phyloP scores from a whole-genome alignment of 164 flowering plant genomes.

The Stephania japonica region DNA sequence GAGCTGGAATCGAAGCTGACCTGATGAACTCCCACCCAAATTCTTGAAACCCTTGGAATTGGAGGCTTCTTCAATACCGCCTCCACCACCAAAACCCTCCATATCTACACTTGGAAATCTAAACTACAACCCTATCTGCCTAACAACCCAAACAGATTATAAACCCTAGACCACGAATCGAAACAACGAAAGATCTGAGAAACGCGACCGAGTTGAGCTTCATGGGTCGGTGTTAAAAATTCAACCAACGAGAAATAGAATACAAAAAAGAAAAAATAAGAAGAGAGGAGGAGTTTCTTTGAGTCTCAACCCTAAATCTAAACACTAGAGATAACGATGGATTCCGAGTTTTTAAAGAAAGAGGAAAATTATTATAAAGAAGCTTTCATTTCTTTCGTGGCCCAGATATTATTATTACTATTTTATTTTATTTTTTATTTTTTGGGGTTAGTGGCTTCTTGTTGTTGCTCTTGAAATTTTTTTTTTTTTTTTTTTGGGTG shows the following conservation, averaged over 20 bases:
- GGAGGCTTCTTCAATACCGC: constrained; percentile 17
- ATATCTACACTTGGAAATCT: constrained; percentile 5
- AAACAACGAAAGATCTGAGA: not conserved
- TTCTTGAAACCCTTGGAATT: constrained; percentile 20
- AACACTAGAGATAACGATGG: not conserved
- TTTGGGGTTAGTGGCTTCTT: too few species aligned
- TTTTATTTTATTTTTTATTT: too few species aligned
- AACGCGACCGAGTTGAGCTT: not conserved
- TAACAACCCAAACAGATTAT: not conserved
- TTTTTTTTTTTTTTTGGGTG: too few species aligned
- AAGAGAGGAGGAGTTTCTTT: not conserved
- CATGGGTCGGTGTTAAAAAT: not conserved
- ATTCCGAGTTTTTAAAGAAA: not conserved
- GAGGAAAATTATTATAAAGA: not conserved
- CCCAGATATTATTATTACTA: not conserved
- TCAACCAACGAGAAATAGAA: not conserved
- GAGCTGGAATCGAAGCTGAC: constrained; percentile 15
- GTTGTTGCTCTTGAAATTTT: too few species aligned
- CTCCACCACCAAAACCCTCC: constrained; percentile 34
- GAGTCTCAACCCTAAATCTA: not conserved
- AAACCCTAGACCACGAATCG: not conserved
- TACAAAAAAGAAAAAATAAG: not conserved
- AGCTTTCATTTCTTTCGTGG: not conserved
- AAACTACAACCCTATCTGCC: not conserved
- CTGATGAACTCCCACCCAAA: constrained; percentile 23